Evolutionary conservation across 2,329 filamentous ascomycete genomes (phyloP), one percentile per base, ranked within the genome.

Genomic region (Diplodia scrobiculata): DNA sequence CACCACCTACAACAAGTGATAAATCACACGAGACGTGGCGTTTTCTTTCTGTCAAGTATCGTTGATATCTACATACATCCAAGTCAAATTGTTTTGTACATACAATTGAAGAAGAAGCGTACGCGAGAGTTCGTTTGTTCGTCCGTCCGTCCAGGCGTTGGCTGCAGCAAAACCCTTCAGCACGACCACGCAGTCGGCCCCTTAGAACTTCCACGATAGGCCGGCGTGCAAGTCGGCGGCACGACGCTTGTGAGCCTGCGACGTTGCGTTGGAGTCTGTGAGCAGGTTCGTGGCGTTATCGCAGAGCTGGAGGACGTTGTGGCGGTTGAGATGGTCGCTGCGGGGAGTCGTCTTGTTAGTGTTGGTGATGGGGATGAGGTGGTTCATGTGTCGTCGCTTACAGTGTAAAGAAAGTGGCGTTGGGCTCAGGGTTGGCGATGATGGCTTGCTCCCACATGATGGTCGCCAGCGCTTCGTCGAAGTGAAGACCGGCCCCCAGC

Each of bases 401-500:
- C 60, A 63, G 60, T 2, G 60, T 63, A 34, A 63, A 63, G 34
- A 52, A 63, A 1, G 48, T 63, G 27, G 60, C 60, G 17, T 63
- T 63, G 14, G 60, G 60, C 32, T 63, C 60, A 6, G 60, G 60
- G 50, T 63, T 63, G 14, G 50, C 50, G 41, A 55, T 53, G n/a
- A 81, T 67, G 50, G 80, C 83, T 63, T 77, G 74, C 5, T 79
- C 70, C 68, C 78, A 83, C 74, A 84, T 79, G 13, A 81, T 67
- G 0, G 51, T 69, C 0, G 73, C 78, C 1, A 84, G 74, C 1
- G 73, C 71, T 1, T 67, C 66, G 14, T 81, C 75, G 67, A 85
- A 80, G 73, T 83, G 81, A 60, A 84, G 71, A 1, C 74, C 80
- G 0, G 73, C 70, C 2, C 69, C 69, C 38, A 85, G 69, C 25